Conservation (phyloP, 2,329 filamentous ascomycete species). For the Penicillium janthinellum region DNA sequence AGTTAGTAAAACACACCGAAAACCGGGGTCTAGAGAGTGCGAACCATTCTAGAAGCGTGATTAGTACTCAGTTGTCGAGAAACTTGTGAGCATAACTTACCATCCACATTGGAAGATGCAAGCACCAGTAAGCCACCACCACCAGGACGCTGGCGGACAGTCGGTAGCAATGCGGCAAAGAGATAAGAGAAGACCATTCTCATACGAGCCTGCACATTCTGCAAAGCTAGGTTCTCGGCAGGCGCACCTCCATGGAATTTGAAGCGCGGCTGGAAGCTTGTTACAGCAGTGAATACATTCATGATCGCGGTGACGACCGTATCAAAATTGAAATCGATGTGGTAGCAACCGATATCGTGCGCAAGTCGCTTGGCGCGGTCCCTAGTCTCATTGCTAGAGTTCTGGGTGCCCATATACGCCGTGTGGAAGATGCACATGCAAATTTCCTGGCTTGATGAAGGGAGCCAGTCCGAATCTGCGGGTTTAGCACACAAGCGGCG, state of each 20-base stretch:
- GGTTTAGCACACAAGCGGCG: constrained; percentile 55
- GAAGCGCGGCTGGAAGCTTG: constrained; percentile 63
- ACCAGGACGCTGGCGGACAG: constrained; percentile 58
- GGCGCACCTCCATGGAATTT: constrained; percentile 64
- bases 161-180: constrained; percentile 65
- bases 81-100: constrained; percentile 14
- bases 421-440: constrained; percentile 63
- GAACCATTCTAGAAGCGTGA: constrained; percentile 31
- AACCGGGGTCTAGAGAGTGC: constrained; percentile 32
- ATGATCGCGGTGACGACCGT: constrained; percentile 63
- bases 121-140: constrained; percentile 65
- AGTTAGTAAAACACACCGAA: not conserved
- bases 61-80: constrained; percentile 8
- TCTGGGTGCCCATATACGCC: constrained; percentile 70
- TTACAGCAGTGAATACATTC: constrained; percentile 59
- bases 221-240: constrained; percentile 65
- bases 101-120: constrained; percentile 67
- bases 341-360: constrained; percentile 67
- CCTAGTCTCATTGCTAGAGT: constrained; percentile 68
- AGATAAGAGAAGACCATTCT: constrained; percentile 68
- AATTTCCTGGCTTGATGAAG: constrained; percentile 62
- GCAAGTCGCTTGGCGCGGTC: constrained; percentile 64
- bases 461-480: constrained; percentile 52
- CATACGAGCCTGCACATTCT: constrained; percentile 68
- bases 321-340: constrained; percentile 75